A percentile compares a stretch with the other conserved stretches of the same genome.
Evolutionary conservation across 345 rosid genomes (phyloP).

Genomic region (Camelina laxa): DNA sequence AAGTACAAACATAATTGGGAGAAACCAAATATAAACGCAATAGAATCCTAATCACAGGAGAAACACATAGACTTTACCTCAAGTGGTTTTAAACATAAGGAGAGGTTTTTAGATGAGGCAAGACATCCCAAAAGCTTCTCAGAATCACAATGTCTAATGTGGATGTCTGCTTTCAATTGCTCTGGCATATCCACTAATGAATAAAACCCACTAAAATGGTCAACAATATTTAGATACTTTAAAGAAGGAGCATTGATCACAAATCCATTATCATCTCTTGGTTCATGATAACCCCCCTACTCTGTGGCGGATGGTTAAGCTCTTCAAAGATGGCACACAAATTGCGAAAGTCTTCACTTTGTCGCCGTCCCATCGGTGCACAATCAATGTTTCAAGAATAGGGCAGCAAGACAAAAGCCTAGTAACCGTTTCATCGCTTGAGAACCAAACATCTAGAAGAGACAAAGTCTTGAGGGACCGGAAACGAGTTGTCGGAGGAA

Average conservation of each 20-base stretch:
- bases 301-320: neutral
- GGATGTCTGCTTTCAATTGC: neutral
- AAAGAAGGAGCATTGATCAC: constrained; percentile 15
- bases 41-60: neutral
- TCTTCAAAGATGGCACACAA: neutral
- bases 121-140: constrained; percentile 24
- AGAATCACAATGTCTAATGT: constrained; percentile 5
- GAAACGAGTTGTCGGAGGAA: neutral
- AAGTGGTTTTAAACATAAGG: constrained; percentile 15
- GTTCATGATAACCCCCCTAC: neutral
- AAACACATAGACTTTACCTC: neutral
- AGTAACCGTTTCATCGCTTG: neutral
- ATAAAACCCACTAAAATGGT: neutral
- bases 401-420: neutral
- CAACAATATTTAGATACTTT: neutral
- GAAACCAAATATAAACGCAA: neutral
- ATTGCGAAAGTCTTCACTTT: neutral
- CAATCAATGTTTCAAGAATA: neutral
- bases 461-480: neutral
- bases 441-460: neutral
- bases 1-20: neutral
- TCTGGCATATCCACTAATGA: neutral
- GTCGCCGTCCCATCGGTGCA: neutral
- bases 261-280: neutral
- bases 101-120: constrained; percentile 14